Evolutionary conservation across 2,329 filamentous ascomycete genomes (phyloP).

Genomic region (Stemphylium beticola): DNA sequence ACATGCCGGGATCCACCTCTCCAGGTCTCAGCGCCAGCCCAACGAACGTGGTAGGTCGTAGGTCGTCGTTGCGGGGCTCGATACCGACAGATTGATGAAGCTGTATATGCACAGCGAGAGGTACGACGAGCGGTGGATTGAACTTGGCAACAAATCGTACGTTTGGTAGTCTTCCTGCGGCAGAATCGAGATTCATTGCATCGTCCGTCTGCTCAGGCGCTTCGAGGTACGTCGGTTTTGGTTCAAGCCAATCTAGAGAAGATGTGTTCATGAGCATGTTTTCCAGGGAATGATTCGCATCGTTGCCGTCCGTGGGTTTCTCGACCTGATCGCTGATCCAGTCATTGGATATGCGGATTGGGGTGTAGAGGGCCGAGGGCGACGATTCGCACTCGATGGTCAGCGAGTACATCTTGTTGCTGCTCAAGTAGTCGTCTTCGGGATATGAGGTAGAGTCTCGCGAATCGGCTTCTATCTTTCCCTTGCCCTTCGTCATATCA

Average conservation of each 20-base stretch:
- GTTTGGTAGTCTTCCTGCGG: constrained; percentile 66
- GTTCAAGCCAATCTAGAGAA: constrained; percentile 73
- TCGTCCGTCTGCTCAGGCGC: constrained; percentile 46
- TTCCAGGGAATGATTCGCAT: constrained; percentile 43
- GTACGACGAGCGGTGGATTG: constrained; percentile 74
- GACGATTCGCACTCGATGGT: constrained; percentile 67
- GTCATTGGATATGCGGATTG: constrained; percentile 72
- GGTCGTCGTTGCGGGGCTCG: constrained; percentile 62
- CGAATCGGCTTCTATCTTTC: constrained; percentile 45
- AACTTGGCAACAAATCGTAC: constrained; percentile 77
- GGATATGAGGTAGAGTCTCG: constrained; percentile 22
- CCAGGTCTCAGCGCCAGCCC: constrained; percentile 58
- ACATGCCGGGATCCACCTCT: constrained; percentile 61
- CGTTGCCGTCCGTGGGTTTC: constrained; percentile 56
- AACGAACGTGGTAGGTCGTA: constrained; percentile 54
- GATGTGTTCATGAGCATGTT: constrained; percentile 53
- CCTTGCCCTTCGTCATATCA: constrained; percentile 45
- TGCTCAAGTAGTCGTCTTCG: constrained; percentile 48
- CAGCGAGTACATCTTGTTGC: constrained; percentile 67
- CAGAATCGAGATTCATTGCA: constrained; percentile 63
- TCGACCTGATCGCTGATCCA: constrained; percentile 75
- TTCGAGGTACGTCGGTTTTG: constrained; percentile 64
- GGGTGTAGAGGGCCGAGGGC: constrained; percentile 57
- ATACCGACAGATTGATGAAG: constrained; percentile 66
- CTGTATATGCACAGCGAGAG: constrained; percentile 67